Percentiles rank a stretch among this genome's conserved stretches.
Evolutionary conservation across 2,329 filamentous ascomycete species (phyloP).

Genomic region (Trichoderma guizhouense): DNA sequence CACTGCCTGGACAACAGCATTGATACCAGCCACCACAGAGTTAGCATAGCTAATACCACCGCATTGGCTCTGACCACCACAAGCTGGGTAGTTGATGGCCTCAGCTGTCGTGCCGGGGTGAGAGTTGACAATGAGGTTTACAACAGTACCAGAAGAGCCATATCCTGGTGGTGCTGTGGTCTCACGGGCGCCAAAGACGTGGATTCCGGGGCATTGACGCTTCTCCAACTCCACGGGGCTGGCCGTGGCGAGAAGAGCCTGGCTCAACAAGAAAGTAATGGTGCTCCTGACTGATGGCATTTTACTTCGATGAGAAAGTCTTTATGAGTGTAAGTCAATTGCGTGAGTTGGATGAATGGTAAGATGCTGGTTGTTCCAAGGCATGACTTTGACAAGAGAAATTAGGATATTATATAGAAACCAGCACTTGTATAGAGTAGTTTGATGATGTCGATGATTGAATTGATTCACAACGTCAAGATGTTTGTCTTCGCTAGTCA

Average conservation of each 20-base stretch:
- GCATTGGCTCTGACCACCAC: constrained; percentile 57
- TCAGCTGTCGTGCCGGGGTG: constrained; percentile 52
- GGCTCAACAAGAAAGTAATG: not conserved
- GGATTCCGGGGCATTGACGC: constrained; percentile 28
- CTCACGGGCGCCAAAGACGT: constrained; percentile 47
- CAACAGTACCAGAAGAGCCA: constrained; percentile 47
- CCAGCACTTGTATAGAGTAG: not conserved
- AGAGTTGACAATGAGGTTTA: constrained; percentile 46
- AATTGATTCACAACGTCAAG: not conserved
- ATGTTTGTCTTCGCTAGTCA: not conserved
- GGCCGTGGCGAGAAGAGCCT: constrained; percentile 5
- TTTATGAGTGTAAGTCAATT: not conserved
- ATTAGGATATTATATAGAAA: not conserved
- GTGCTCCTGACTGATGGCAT: constrained; percentile 1
- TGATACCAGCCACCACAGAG: constrained; percentile 34
- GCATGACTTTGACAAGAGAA: not conserved
- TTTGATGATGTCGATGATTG: not conserved
- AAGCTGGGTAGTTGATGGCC: constrained; percentile 58
- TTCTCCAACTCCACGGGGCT: constrained; percentile 8
- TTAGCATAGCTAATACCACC: constrained; percentile 58
- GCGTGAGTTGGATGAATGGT: not conserved
- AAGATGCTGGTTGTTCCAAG: not conserved
- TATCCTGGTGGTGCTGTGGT: constrained; percentile 51
- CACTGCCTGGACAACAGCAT: constrained; percentile 37
- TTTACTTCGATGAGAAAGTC: not conserved